Evolutionary conservation across 1,284 basidiomycete genomes (phyloP), one percentile per base, ranked within the genome.

Genomic region (Inonotus hispidus): DNA sequence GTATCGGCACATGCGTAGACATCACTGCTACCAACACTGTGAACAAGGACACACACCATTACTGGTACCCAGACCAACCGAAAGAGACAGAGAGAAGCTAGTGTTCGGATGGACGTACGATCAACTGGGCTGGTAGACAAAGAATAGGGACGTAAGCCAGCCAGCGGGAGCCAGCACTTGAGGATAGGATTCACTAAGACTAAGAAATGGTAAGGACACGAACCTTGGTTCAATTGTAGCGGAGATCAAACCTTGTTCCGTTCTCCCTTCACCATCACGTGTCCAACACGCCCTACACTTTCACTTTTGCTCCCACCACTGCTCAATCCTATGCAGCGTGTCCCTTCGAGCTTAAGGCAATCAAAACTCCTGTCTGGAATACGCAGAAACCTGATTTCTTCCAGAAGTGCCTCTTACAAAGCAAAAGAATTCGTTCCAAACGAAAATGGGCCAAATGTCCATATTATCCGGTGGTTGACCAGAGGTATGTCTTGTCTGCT

Each of bases 111-210:
- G 66, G 66, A 67, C 66, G 8, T 67, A 65, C 56, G 59, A 59
- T 29, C 64, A 67, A 49, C 53, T 67, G 63, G 66, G 66, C 3
- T 67, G 66, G 66, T 67, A 62, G n/a, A n/a, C n/a, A n/a, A n/a
- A n/a, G n/a, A n/a, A n/a, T n/a, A n/a, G n/a, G n/a, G n/a, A n/a
- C n/a, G n/a, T n/a, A n/a, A n/a, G n/a, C n/a, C n/a, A n/a, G n/a
- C n/a, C n/a, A n/a, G n/a, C n/a, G n/a, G n/a, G n/a, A n/a, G n/a
- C n/a, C n/a, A n/a, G n/a, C n/a, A n/a, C n/a, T n/a, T n/a, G n/a
- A n/a, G n/a, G n/a, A n/a, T n/a, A n/a, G n/a, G n/a, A n/a, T n/a
- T n/a, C n/a, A n/a, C n/a, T n/a, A n/a, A n/a, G n/a, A n/a, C n/a
- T n/a, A n/a, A n/a, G n/a, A n/a, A n/a, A n/a, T n/a, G n/a, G n/a